Base-by-base conservation (phyloP, 331 rosid genomes). In the Pyrus hybrid region DNA sequence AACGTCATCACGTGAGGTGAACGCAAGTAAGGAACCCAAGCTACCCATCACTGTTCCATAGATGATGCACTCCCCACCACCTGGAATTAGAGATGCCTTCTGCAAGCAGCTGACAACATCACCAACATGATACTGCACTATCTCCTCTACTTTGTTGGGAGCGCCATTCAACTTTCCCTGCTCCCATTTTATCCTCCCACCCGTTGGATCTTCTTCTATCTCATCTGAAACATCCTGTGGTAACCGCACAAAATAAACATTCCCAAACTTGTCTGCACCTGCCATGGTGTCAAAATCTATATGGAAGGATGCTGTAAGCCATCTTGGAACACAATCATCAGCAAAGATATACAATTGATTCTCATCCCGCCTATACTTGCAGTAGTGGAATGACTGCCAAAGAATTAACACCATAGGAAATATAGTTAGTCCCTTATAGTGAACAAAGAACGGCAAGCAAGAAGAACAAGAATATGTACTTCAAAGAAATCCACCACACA, bases 201-300 rank as follows among this genome's bases (percentile, higher is more conserved):
- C 98, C 5, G 95, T 94, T 79, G 97, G 98, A 83, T 94, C 97
- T 86, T 94, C 98, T 86, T 94, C 98, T 53, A 94, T 85, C 92
- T 90, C 98, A 72, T 90, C 97, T 21, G 98, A 91, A 63, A 94
- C 95, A 76, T 94, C 98, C 79, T 91, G 97, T 2, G 93, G 85
- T 82, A 94, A 81, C 58, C 96, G 92, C 77, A 91, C 93, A 84
- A 91, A 91, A 78, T 88, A 94, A 75, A 94, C 75, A 74, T 94
- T 94, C 74, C 98, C 96, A 67, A 94, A 94, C 93, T 94, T 94
- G 83, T 94, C 98, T 7, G 95, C 93, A 29, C 98, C 97, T 14
- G 98, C 98, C 97, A 94, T 91, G 72, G 98, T 94, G 82, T 94
- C 96, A 76, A 94, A 94, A 85, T 94, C 98, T 69, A 94, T 78